These are phyloP conservation scores for Ophiostoma triangulosporum DNA, from an alignment of 2,329 filamentous ascomycete species.

Conservation along the genomic window DNA sequence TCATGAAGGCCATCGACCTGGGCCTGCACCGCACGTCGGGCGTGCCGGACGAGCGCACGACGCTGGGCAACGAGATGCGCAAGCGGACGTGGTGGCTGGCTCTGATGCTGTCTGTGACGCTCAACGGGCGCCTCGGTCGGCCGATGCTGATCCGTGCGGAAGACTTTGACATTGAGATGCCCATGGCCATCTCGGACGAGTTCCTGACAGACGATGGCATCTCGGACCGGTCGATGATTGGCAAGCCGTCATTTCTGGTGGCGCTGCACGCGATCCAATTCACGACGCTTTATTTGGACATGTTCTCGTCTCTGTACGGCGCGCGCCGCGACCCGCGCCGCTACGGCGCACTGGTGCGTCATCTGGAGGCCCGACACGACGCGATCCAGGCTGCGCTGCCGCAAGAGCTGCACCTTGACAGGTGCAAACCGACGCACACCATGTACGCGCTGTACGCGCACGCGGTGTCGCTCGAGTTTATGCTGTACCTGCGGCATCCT, in stretches of 20 bases:
- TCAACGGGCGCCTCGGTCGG: conserved; percentile 62
- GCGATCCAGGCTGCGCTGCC: conserved; percentile 54
- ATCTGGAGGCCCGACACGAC: conserved; percentile 50
- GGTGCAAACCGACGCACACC: conserved; percentile 26
- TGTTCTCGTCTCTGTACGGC: conserved; percentile 66
- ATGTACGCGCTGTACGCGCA: conserved; percentile 42
- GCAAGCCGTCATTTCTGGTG: conserved; percentile 43
- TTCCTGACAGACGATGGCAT: conserved; percentile 51
- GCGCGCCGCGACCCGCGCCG: conserved; percentile 47
- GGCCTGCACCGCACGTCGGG: conserved; percentile 61
- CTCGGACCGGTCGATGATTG: conserved; percentile 33
- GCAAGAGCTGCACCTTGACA: conserved; percentile 38
- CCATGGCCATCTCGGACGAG: conserved; percentile 58
- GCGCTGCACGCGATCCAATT: conserved; percentile 54
- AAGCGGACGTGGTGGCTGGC: conserved; percentile 70
- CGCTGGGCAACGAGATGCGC: conserved; percentile 60
- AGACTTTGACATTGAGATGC: conserved; percentile 69
- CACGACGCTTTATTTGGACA: conserved; percentile 53
- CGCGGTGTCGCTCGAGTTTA: conserved; percentile 42
- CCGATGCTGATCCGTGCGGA: conserved; percentile 62
- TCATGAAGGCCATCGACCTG: conserved; percentile 59
- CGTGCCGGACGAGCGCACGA: conserved; percentile 29
- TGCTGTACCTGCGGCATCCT: conserved; percentile 47
- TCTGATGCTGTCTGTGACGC: conserved; percentile 49
- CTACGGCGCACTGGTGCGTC: conserved; percentile 50